phyloP scores from a whole-genome alignment of 2,329 filamentous ascomycete species.

The Colletotrichum ledebouriae region DNA sequence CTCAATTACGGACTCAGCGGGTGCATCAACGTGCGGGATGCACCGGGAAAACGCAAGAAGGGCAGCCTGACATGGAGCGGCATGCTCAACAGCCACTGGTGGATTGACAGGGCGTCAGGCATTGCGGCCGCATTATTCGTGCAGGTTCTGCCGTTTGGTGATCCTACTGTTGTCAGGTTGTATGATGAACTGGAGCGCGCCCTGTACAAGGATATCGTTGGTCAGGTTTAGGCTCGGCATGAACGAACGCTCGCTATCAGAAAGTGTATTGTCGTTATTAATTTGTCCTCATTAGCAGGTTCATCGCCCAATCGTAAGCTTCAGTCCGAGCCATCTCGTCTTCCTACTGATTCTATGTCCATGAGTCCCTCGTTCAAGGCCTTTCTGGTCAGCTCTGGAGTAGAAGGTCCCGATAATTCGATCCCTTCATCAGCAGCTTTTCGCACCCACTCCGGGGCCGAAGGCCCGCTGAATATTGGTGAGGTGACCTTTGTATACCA shows the following conservation, averaged over 20 bases:
- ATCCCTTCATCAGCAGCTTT: neutral
- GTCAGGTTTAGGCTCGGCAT: neutral
- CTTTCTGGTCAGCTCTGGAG: neutral
- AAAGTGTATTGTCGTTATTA: too few species aligned
- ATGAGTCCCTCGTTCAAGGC: neutral
- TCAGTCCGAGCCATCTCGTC: neutral
- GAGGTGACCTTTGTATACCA: slow-evolving; percentile 19
- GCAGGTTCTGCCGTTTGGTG: slow-evolving; percentile 55
- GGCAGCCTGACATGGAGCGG: slow-evolving; percentile 62
- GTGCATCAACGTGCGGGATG: slow-evolving; percentile 55
- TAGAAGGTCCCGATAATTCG: neutral
- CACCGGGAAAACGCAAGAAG: slow-evolving; percentile 55
- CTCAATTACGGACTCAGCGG: slow-evolving; percentile 57
- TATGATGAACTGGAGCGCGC: slow-evolving; percentile 57
- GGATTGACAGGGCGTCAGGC: slow-evolving; percentile 55
- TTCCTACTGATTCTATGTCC: neutral
- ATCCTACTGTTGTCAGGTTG: slow-evolving; percentile 52
- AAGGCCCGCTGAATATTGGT: slow-evolving; percentile 15
- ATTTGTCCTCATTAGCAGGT: too few species aligned
- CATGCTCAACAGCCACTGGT: slow-evolving; percentile 58
- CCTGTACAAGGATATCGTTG: slow-evolving; percentile 51
- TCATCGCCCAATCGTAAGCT: neutral
- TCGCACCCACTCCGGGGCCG: slow-evolving; percentile 15
- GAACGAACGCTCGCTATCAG: too few species aligned
- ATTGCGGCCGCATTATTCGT: slow-evolving; percentile 57